Evolutionary conservation across 2,329 filamentous ascomycete species (phyloP).

Genomic region (Cytospora piceae): DNA sequence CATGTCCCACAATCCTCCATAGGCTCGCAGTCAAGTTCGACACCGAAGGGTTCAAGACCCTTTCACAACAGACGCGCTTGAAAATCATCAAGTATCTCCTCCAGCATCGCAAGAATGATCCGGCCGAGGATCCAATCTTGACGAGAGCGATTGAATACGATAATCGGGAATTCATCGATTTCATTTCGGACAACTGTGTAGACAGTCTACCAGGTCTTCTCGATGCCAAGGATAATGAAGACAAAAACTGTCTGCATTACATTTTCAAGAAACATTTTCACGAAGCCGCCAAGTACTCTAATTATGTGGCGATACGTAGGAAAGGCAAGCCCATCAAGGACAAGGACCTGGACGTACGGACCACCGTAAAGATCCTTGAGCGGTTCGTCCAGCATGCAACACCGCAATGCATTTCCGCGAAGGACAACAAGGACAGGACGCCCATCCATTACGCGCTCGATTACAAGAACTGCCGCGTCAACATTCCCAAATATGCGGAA

Average conservation of each 20-base stretch:
- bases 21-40: background rate
- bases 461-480: slow-evolving; percentile 8
- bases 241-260: slow-evolving; percentile 12
- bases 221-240: background rate
- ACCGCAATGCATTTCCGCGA: background rate
- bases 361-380: background rate
- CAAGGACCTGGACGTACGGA: background rate
- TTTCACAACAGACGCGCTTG: background rate
- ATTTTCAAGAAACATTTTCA: slow-evolving; percentile 8
- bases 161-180: slow-evolving; percentile 1
- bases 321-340: background rate
- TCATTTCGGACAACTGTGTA: background rate
- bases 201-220: background rate
- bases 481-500: background rate
- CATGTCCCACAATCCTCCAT: slow-evolving; percentile 5
- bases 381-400: background rate
- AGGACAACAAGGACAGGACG: background rate
- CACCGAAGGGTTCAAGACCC: background rate
- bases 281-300: background rate
- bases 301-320: no score
- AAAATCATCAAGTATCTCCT: background rate
- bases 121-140: slow-evolving; percentile 5
- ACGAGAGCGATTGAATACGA: background rate
- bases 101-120: background rate
- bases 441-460: slow-evolving; percentile 10